These are phyloP conservation scores for Hymenotorrendiella dingleyae DNA, from an alignment of 2,329 filamentous ascomycete species.

Conservation along the genomic window DNA sequence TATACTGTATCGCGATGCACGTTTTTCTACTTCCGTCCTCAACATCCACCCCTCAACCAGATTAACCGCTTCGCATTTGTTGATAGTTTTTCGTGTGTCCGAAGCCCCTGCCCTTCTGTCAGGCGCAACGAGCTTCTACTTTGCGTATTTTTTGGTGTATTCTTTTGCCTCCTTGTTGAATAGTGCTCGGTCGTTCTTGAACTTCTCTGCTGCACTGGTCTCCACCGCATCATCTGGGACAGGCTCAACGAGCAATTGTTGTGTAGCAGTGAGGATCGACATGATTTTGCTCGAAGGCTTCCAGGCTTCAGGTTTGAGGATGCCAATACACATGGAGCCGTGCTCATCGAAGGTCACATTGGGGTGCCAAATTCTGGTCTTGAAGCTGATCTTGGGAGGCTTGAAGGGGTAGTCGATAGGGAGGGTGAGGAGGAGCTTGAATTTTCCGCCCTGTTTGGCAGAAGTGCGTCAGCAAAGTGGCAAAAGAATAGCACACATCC, in stretches of 20 bases:
- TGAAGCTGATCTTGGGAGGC: constrained; percentile 62
- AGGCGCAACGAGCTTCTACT: too few relatives aligned
- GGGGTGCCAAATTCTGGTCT: constrained; percentile 70
- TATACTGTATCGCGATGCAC: too few relatives aligned
- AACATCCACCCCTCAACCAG: too few relatives aligned
- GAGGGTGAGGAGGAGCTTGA: constrained; percentile 58
- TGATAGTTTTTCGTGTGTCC: too few relatives aligned
- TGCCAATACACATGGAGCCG: constrained; percentile 68
- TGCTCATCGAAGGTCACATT: constrained; percentile 71
- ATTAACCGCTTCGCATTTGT: too few relatives aligned
- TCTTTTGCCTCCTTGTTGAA: constrained; percentile 63
- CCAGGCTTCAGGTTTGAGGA: constrained; percentile 66
- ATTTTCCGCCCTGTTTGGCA: constrained; percentile 53
- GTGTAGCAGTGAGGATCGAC: constrained; percentile 58
- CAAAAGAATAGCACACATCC: neutral
- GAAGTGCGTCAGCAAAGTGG: neutral
- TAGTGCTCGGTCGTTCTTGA: constrained; percentile 53
- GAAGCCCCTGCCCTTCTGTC: too few relatives aligned
- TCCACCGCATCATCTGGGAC: constrained; percentile 70
- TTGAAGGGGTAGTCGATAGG: constrained; percentile 73
- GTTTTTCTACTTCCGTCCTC: too few relatives aligned
- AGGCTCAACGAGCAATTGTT: constrained; percentile 58
- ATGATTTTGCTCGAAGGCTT: constrained; percentile 65
- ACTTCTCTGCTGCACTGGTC: constrained; percentile 61
- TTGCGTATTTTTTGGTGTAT: constrained; percentile 63